These are phyloP conservation scores for Coemansia sp. DNA, from an alignment of 192 early-diverging fungal species.

Conservation along the genomic window DNA sequence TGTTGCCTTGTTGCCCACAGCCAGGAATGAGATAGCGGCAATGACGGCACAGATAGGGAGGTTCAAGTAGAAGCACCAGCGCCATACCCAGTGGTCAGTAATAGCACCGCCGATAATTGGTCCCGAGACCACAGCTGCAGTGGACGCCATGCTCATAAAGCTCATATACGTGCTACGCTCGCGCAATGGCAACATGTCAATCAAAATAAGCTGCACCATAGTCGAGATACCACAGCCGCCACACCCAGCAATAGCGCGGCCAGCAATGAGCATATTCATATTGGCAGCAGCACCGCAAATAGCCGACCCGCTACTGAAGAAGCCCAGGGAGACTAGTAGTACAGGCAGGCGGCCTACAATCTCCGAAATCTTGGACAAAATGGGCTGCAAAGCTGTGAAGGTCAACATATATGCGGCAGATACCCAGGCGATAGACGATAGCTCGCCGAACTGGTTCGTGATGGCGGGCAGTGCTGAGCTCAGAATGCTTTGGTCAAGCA, in stretches of 20 bases:
- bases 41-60: conserved; percentile 48
- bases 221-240: conserved; percentile 69
- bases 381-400: conserved; percentile 70
- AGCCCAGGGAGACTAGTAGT: conserved; percentile 52
- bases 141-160: conserved; percentile 57
- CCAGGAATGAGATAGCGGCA: conserved; percentile 30
- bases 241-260: conserved; percentile 63
- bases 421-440: conserved; percentile 73
- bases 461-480: conserved; percentile 65
- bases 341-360: conserved; percentile 72
- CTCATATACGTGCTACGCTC: conserved; percentile 64
- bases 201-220: conserved; percentile 63
- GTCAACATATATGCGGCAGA: conserved; percentile 68
- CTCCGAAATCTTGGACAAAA: conserved; percentile 76
- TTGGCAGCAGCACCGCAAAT: conserved; percentile 53
- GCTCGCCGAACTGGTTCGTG: conserved; percentile 57
- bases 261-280: conserved; percentile 68
- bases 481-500: conserved; percentile 72
- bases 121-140: conserved; percentile 57
- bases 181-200: conserved; percentile 63
- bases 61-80: conserved; percentile 63
- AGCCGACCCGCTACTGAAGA: conserved; percentile 60
- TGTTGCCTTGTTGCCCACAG: conserved; percentile 10
- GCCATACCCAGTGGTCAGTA: conserved; percentile 55
- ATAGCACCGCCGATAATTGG: conserved; percentile 60